Percentiles rank a stretch among this genome's conserved stretches.
Conservation (phyloP, 108 stramenopile species). For the Pseudonitzschia multiseries region DNA sequence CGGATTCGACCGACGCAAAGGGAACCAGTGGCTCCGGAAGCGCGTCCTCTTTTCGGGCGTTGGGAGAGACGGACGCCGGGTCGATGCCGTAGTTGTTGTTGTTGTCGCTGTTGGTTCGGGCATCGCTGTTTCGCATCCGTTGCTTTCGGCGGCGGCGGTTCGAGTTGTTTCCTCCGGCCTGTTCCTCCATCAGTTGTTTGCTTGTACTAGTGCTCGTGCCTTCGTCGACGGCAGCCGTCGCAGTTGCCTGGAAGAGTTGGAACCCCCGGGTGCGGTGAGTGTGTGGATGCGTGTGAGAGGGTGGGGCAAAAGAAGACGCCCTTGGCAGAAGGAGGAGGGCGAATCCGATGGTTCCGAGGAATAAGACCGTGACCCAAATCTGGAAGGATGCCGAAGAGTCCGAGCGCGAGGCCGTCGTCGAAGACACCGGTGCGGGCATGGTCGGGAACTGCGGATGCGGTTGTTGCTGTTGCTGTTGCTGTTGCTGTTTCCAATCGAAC, state of each 20-base stretch:
- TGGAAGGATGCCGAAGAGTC: background rate
- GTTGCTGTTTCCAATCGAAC: too few relatives aligned
- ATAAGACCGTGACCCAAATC: background rate
- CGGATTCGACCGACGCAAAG: constrained; percentile 3
- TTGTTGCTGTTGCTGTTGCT: background rate
- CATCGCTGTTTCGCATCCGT: background rate
- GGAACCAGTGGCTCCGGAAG: constrained; percentile 11
- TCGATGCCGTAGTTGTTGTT: background rate
- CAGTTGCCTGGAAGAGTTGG: background rate
- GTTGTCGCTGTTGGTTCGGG: background rate
- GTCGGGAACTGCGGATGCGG: background rate
- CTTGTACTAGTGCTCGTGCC: too few relatives aligned
- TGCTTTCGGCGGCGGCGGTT: constrained; percentile 11
- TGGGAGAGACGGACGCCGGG: background rate
- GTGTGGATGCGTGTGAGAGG: background rate
- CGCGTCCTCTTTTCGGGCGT: background rate
- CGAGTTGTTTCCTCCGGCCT: background rate
- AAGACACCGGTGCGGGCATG: background rate
- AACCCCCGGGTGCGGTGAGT: background rate
- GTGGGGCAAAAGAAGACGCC: background rate
- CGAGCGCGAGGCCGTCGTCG: background rate
- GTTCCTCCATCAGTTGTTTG: background rate
- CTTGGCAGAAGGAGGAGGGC: background rate
- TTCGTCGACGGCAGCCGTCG: background rate
- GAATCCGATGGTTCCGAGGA: background rate